Evolutionary conservation across 2,329 filamentous ascomycete genomes (phyloP), one percentile per base, ranked within the genome.

Genomic region (Colletotrichum sojae): DNA sequence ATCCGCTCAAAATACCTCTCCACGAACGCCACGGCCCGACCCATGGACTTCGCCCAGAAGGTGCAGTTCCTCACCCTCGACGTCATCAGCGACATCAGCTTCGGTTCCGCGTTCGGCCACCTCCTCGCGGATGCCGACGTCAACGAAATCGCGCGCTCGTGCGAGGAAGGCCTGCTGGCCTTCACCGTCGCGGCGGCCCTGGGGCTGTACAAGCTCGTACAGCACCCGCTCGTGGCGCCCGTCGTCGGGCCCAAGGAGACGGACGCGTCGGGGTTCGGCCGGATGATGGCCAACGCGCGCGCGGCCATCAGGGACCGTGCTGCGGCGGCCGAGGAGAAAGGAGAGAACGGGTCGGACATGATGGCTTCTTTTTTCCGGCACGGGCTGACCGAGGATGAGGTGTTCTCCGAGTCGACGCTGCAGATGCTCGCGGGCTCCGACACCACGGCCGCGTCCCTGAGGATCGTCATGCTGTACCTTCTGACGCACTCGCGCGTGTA

Each of bases 51-150:
- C 8, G 83, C 83, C 13, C 73, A 76, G 15, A 84, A 84, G 65
- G 76, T 84, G 0, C 83, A 86, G 31, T 88, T 80, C 74, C 84
- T 88, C 59, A 85, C 85, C 0, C 76, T 89, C 1, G 87, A 89
- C 70, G 84, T 87, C 12, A 86, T 89, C 67, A 85, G 82, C 58
- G 78, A 81, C 85, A 70, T 89, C 15, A 84, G 84, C 3, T 84
- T 87, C 53, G 85, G 85, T n/a, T 73, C 82, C 27, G 75, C 81
- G 0, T 86, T 87, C 69, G 84, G 85, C 16, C 84, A 83, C 71
- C 63, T 87, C 2, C 78, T 79, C 45, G 75, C 77, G 3, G 82
- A 87, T 65, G 76, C 79, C 2, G 85, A 87, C 67, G 77, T 83
- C 0, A 83, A 84, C 67, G 80, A 79, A 43, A 86, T 85, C 67